These are phyloP conservation scores for Hamigera avellanea DNA, from an alignment of 495 filamentous ascomycete species.

Conservation along the genomic window DNA sequence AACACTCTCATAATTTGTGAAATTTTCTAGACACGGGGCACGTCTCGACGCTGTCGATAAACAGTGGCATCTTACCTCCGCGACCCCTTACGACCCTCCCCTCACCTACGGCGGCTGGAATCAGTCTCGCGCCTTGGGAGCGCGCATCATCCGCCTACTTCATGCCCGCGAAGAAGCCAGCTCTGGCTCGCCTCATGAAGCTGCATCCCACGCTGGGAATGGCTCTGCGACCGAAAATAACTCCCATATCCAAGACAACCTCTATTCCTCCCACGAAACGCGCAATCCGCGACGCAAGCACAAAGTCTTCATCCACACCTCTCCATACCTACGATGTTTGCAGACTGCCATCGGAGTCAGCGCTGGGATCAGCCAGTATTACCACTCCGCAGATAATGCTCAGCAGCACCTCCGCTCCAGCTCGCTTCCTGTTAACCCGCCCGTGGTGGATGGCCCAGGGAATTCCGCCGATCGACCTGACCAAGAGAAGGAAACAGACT, in stretches of 20 bases:
- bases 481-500: neutral
- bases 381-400: constrained; percentile 2
- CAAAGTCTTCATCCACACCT: constrained; percentile 77
- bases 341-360: constrained; percentile 88
- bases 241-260: constrained; percentile 4
- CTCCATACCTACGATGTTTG: constrained; percentile 83
- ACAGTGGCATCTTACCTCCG: constrained; percentile 90
- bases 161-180: constrained; percentile 24
- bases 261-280: constrained; percentile 10
- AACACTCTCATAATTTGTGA: constrained; percentile 1
- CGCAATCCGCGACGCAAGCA: constrained; percentile 46
- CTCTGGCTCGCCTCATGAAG: constrained; percentile 1
- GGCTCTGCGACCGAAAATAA: constrained; percentile 5
- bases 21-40: constrained; percentile 62
- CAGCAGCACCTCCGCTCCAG: neutral
- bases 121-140: constrained; percentile 68
- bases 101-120: constrained; percentile 91
- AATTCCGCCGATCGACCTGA: neutral
- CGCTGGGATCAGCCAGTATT: constrained; percentile 69
- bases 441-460: neutral
- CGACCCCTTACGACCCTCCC: constrained; percentile 90
- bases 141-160: constrained; percentile 66
- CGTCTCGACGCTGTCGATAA: constrained; percentile 88
- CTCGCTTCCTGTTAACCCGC: neutral
- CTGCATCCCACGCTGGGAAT: constrained; percentile 6